These are phyloP conservation scores for Bonia amplexicaulis DNA, from an alignment of 176 grass and related monocot species.

Conservation along the genomic window DNA sequence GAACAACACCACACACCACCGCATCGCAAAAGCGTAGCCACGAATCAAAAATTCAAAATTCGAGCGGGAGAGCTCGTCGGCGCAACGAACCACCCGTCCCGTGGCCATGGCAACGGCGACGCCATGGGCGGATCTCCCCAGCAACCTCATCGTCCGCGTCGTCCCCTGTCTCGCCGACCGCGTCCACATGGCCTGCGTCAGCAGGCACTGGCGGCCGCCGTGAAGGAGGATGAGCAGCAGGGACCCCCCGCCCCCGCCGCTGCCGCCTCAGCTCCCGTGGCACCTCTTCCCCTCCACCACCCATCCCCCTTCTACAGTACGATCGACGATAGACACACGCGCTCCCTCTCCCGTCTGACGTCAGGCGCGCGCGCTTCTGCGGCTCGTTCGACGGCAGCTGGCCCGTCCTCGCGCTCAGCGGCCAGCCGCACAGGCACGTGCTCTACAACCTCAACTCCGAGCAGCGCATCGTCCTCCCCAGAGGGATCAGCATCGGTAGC, in stretches of 20 bases:
- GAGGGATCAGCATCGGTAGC: too few species aligned
- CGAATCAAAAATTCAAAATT: neutral
- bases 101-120: neutral
- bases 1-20: neutral
- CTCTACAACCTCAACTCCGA: too few species aligned
- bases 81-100: neutral
- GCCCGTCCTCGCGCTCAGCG: neutral
- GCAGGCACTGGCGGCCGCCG: too few species aligned
- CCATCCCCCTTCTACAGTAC: neutral
- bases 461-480: too few species aligned
- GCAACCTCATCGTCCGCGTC: too few species aligned
- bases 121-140: neutral
- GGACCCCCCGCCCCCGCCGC: too few species aligned
- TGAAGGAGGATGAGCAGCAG: too few species aligned
- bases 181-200: too few species aligned
- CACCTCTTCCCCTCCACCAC: too few species aligned
- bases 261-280: too few species aligned
- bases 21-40: neutral
- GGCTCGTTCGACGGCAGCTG: neutral
- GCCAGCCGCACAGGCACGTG: neutral
- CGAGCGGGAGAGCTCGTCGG: neutral
- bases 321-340: neutral
- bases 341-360: too few species aligned
- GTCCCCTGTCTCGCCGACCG: too few species aligned
- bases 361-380: neutral